Evolutionary conservation across 2,329 filamentous ascomycete species (phyloP).

Genomic region (Fusarium guadeloupense): DNA sequence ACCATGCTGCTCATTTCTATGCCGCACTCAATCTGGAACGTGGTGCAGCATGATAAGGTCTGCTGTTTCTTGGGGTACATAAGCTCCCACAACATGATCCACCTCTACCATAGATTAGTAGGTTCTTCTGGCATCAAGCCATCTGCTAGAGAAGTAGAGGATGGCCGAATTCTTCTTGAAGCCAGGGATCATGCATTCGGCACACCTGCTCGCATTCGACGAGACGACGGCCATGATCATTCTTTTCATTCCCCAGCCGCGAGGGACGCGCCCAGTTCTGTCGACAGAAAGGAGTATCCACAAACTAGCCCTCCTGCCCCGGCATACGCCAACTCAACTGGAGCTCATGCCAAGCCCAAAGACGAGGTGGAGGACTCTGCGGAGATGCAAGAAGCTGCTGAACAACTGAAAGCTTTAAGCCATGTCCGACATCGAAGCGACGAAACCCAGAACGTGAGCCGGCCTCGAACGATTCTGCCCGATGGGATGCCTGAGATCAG

Average conservation of each 20-base stretch:
- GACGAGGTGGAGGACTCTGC: constrained; percentile 66
- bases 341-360: constrained; percentile 45
- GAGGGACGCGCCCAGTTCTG: constrained; percentile 36
- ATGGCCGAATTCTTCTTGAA: constrained; percentile 65
- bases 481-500: constrained; percentile 49
- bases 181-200: constrained; percentile 58
- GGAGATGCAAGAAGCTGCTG: constrained; percentile 74
- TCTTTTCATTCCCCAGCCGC: constrained; percentile 37
- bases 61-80: constrained; percentile 73
- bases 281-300: constrained; percentile 39
- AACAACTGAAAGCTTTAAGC: constrained; percentile 72
- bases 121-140: constrained; percentile 55
- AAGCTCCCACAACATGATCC: constrained; percentile 73
- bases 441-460: constrained; percentile 48
- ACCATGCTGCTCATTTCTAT: constrained; percentile 74
- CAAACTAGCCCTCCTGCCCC: constrained; percentile 44
- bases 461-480: constrained; percentile 52
- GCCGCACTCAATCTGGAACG: constrained; percentile 69
- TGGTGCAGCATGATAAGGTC: constrained; percentile 72
- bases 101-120: constrained; percentile 68
- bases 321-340: constrained; percentile 33
- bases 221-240: constrained; percentile 45
- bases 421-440: constrained; percentile 67
- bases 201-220: constrained; percentile 43
- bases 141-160: constrained; percentile 63